Conservation (phyloP, 768 basidiomycete species). For the Termitomyces eurrhizus region DNA sequence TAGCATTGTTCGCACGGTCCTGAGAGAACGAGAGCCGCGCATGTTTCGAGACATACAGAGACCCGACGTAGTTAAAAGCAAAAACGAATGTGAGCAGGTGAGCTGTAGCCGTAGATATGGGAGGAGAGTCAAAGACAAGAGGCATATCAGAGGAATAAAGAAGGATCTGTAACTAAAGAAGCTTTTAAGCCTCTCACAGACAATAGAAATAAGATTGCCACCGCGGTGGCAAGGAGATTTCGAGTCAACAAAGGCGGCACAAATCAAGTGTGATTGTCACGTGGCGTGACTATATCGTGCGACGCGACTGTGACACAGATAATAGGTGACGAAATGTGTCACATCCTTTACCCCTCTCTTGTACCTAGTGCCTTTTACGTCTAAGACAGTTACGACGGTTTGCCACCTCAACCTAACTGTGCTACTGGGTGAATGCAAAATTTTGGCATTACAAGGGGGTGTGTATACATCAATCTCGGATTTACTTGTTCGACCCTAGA, state of each 20-base stretch:
- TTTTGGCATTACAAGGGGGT: neutral
- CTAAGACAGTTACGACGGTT: neutral
- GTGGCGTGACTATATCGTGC: constrained; percentile 11
- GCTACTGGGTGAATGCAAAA: neutral
- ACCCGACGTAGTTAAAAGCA: constrained; percentile 72
- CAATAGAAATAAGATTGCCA: constrained; percentile 8
- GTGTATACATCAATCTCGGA: neutral
- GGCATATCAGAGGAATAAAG: constrained; percentile 17
- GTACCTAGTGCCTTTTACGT: neutral
- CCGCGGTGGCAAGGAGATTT: constrained; percentile 1
- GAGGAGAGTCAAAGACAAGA: constrained; percentile 21
- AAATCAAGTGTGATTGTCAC: constrained; percentile 4
- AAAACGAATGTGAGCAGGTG: constrained; percentile 58
- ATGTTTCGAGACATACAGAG: constrained; percentile 71
- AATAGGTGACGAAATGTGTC: constrained; percentile 5
- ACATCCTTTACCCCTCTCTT: constrained; percentile 3
- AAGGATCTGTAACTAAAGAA: neutral
- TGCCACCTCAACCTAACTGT: neutral
- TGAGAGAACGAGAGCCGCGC: constrained; percentile 51
- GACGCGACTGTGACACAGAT: constrained; percentile 11
- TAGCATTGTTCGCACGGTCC: constrained; percentile 21
- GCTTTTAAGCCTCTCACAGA: constrained; percentile 2
- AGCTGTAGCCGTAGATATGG: constrained; percentile 32
- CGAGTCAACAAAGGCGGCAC: neutral
- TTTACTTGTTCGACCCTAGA: neutral